These are phyloP conservation scores for Trichoderma sp. DNA, from an alignment of 2,329 filamentous ascomycete genomes.

Conservation along the genomic window DNA sequence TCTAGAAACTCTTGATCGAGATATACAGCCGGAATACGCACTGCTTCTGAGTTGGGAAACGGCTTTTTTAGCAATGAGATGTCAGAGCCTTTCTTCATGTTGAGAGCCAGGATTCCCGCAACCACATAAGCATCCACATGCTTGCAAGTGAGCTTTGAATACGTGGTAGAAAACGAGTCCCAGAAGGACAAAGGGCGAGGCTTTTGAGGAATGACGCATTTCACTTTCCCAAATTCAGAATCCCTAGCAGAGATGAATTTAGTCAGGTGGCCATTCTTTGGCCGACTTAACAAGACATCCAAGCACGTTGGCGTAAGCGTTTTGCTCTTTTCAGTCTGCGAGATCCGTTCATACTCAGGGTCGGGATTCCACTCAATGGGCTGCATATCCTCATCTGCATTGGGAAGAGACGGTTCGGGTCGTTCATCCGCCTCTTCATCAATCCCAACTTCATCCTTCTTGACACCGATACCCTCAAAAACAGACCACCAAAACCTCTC, in stretches of 20 bases:
- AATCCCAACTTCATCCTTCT: background rate
- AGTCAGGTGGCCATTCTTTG: background rate
- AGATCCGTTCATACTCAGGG: background rate
- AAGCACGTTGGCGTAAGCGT: background rate
- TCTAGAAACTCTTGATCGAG: conserved; percentile 19
- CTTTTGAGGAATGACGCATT: background rate
- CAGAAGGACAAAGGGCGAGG: background rate
- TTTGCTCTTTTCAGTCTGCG: background rate
- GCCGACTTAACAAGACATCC: background rate
- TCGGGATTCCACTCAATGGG: conserved; percentile 16
- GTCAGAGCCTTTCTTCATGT: background rate
- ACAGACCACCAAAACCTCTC: conserved; percentile 5
- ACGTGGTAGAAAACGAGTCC: background rate
- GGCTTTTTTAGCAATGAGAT: background rate
- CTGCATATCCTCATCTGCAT: background rate
- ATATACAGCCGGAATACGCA: conserved; percentile 8
- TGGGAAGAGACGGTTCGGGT: background rate
- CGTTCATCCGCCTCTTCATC: background rate
- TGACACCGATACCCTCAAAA: background rate
- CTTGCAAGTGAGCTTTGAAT: background rate
- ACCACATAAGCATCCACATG: conserved; percentile 1
- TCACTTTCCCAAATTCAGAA: background rate
- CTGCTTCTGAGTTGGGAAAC: background rate
- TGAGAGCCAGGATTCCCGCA: background rate
- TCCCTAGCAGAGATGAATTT: background rate